These are phyloP conservation scores for Castanea sativa DNA, from an alignment of 306 rosid genomes.

Conservation along the genomic window DNA sequence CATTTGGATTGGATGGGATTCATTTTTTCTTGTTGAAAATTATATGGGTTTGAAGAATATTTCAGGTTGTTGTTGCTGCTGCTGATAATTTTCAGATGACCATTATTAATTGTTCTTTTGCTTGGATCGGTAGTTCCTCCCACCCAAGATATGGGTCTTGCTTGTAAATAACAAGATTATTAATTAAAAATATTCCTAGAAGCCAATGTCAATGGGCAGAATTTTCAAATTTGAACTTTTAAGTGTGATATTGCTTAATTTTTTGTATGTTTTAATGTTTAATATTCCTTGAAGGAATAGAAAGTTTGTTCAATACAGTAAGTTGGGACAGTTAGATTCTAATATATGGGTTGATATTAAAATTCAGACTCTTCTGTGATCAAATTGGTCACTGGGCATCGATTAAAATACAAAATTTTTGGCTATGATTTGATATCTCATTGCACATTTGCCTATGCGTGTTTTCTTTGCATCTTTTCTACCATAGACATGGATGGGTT, in stretches of 20 bases:
- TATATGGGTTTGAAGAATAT: no score
- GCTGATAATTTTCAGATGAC: no score
- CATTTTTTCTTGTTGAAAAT: no score
- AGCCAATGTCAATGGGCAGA: neutral
- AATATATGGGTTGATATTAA: neutral
- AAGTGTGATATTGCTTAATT: neutral
- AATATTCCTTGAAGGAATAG: neutral
- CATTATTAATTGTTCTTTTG: no score
- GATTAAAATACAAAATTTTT: neutral
- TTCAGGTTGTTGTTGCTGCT: no score
- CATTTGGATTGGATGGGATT: no score
- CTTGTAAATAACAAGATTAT: no score
- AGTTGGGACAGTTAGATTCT: neutral
- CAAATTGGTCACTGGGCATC: neutral
- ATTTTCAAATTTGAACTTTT: neutral
- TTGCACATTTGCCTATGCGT: slow-evolving; percentile 2
- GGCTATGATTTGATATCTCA: slow-evolving; percentile 11
- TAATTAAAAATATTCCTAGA: neutral
- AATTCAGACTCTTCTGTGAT: neutral
- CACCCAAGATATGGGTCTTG: no score
- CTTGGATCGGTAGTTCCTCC: no score
- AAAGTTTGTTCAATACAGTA: neutral
- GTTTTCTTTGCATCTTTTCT: neutral
- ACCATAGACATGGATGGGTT: neutral
- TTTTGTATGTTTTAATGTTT: neutral